Conservation (phyloP, 2,329 filamentous ascomycete genomes). For the Fusarium nygamai region DNA sequence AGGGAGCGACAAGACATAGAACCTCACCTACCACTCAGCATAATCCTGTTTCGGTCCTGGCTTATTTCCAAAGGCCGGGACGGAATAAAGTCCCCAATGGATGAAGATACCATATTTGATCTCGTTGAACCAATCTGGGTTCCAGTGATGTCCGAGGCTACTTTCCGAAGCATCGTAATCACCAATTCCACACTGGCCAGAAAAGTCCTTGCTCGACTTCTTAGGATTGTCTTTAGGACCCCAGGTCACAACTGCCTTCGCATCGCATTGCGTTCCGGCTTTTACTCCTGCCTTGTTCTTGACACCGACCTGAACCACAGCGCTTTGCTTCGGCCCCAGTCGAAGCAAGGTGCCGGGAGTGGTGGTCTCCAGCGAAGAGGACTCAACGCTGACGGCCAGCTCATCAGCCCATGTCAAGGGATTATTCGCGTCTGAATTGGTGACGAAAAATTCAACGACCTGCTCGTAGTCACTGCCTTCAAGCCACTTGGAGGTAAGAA, state of each 20-base stretch:
- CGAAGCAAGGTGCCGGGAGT: not conserved
- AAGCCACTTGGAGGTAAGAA: not conserved
- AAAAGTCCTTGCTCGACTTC: not conserved
- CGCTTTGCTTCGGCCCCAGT: not conserved
- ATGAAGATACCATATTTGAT: not conserved
- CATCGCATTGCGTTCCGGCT: not conserved
- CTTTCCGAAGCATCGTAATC: not conserved
- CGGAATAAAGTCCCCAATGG: not conserved
- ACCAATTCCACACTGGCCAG: not conserved
- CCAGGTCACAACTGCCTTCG: not conserved
- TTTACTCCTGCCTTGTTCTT: not conserved
- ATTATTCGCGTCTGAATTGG: not conserved
- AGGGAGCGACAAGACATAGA: fast-evolving
- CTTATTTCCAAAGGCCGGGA: not conserved
- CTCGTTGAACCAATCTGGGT: not conserved
- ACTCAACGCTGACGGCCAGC: not conserved
- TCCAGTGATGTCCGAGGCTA: not conserved
- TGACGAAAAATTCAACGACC: not conserved
- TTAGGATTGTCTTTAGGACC: not conserved
- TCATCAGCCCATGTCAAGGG: not conserved
- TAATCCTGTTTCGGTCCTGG: not conserved
- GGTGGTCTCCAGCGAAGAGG: not conserved
- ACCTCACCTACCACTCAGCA: not conserved
- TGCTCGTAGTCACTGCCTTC: not conserved
- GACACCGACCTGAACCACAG: not conserved